Evolutionary conservation across 805 yeast species (phyloP), one percentile per base, ranked within the genome.

Genomic region (Schizosaccharomyces cryophilus): DNA sequence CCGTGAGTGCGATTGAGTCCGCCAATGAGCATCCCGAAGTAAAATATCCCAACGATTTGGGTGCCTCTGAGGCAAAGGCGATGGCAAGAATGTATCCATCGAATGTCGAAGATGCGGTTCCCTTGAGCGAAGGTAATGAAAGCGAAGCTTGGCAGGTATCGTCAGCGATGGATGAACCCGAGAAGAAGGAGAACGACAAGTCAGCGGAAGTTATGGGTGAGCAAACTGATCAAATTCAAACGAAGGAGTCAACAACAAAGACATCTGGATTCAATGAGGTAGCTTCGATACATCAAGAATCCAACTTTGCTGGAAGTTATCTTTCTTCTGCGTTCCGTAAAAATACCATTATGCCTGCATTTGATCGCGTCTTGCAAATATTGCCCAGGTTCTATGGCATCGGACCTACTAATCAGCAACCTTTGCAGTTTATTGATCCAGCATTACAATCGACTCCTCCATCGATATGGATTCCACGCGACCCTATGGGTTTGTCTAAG

Each of bases 391-490:
- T 45, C 4, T 45, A 45, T 24, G 51, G 26, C 2, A 45, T 45
- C 17, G 40, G 40, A 35, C 51, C 51, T 45, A 7, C 11, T n/a
- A 7, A 11, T n/a, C 26, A 19, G 17, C n/a, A 24, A 19, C 9
- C 21, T 5, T 19, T 45, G 26, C 21, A n/a, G 26, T 45, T 15
- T n/a, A 7, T 26, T 56, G 71, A 72, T 61, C 71, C 72, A 4
- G 69, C 70, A 4, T 61, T 68, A 19, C 63, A 69, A 26, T 62
- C 64, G 7, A 62, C 59, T 15, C 62, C 66, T 26, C 74, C 75
- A 11, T 65, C 72, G 30, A 67, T 77, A 1, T 76, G 79, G 80
- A 62, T 78, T 2, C 80, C 80, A 0, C 63, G 65, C 26, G 80
- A 78, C 64, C 64, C 62, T 21, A 64, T 68, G 9, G 76, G 76